Base-by-base conservation (phyloP, 495 filamentous ascomycete genomes). In the Tuber magnatum region DNA sequence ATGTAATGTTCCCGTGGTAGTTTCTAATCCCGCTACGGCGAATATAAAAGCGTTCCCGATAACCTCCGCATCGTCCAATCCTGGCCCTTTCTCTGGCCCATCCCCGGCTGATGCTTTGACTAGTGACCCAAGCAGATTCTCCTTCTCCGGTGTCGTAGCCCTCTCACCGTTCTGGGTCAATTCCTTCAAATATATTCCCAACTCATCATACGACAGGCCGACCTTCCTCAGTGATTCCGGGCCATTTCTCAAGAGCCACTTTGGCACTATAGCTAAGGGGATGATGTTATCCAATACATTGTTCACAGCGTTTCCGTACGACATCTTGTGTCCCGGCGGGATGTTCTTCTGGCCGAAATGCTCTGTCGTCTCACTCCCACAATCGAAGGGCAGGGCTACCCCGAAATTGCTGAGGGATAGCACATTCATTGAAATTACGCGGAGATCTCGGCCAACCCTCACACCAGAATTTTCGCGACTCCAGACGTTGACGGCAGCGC, bases 11-110 rank as follows among this genome's bases (percentile, higher is more conserved):
- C 84, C 85, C 5, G 87, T 84, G 18, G 86, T 85, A 0, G 87
- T 88, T 51, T 88, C 87, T 43, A 88, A 85, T 24, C 87, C 87
- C 4, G 87, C 87, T 38, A 88, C 81, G 24, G 84, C 85, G 75
- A 86, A 85, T 8, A 87, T 81, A 68, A 87, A 86, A 42, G 86
- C 80, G 69, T 88, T 88, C 39, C 87, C 86, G 16, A 84, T 78
- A 38, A 88, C 83, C 69, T 88, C 87, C 8, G 81, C 72, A 12
- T 83, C 81, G 7, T 84, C 79, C 2, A 85, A 78, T 7, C 80
- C 75, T 44, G 77, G 44, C 4, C 39, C 35, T 16, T 74, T 56
- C 10, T 20, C 75, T 74, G 65, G 74, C 1, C 44, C 46, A 38
- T 82, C 76, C 3, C 75, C 72, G 3, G 81, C 72, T 44, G 78